Evolutionary conservation across 2,329 filamentous ascomycete genomes (phyloP).

Genomic region (Aspergillus aculeatus): DNA sequence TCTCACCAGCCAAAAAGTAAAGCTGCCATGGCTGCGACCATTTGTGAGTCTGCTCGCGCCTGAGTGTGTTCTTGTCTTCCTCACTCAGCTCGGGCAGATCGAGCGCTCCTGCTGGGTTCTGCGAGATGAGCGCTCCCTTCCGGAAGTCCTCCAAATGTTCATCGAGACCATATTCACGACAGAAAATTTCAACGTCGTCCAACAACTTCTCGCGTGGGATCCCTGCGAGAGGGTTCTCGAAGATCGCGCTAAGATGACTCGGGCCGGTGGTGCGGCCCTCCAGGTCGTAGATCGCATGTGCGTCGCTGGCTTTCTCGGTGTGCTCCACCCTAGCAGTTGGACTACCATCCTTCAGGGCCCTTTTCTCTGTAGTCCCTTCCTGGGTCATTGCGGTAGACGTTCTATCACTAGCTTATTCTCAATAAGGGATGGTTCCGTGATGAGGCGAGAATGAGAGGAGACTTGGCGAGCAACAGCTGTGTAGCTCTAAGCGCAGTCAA

Average conservation of each 20-base stretch:
- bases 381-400: not conserved
- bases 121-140: slow-evolving; percentile 54
- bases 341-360: slow-evolving; percentile 1
- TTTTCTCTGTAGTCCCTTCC: not conserved
- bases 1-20: slow-evolving; percentile 47
- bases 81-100: slow-evolving; percentile 48
- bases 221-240: slow-evolving; percentile 57
- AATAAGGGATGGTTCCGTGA: no score
- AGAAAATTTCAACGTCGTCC: slow-evolving; percentile 56
- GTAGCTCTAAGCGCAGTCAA: no score
- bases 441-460: no score
- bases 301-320: slow-evolving; percentile 13
- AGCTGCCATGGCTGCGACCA: slow-evolving; percentile 52
- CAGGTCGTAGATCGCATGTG: slow-evolving; percentile 23
- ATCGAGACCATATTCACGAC: slow-evolving; percentile 48
- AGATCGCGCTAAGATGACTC: slow-evolving; percentile 34
- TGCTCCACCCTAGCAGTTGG: slow-evolving; percentile 11
- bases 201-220: slow-evolving; percentile 55
- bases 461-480: no score
- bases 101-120: slow-evolving; percentile 51
- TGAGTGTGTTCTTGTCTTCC: slow-evolving; percentile 43
- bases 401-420: not conserved
- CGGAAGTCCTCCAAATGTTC: slow-evolving; percentile 51
- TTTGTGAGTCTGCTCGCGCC: slow-evolving; percentile 48
- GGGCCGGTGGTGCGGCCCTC: slow-evolving; percentile 21